Evolutionary conservation across 306 rosid species (phyloP), one percentile per base, ranked within the genome.

Genomic region (Oemleria cerasiformis): DNA sequence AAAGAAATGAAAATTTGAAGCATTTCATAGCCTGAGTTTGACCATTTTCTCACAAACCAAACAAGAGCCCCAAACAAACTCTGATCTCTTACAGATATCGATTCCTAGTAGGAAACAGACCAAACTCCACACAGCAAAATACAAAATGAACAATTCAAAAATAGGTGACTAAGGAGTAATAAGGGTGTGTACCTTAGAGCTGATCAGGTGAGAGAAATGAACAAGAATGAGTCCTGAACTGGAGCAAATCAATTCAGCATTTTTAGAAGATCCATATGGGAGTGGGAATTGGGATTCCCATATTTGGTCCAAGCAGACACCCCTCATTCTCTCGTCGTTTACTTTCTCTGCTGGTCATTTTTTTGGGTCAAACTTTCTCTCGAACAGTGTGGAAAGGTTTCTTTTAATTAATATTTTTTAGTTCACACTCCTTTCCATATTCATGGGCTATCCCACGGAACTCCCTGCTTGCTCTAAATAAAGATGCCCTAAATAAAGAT

Each of bases 251-350:
- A 39, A 55, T 54, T 56, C 70, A 72, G 79, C 71, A 57, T 79
- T 72, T 39, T 38, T 44, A 12, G 67, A 8, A 10, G 9, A 2
- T 11, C 13, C 13, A 44, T n/a, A 15, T 8, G 40, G 66, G 65
- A 17, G 42, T 67, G 38, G 55, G 82, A 68, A 62, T 78, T 65
- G 63, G 67, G n/a, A n/a, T n/a, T 85, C 83, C 88, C 81, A 86
- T 92, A 96, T 87, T 92, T 87, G 97, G 91, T 80, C 75, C 84
- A 88, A 81, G 92, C 97, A 96, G 97, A 92, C 98, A 92, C 82
- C 73, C 76, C 79, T 86, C 77, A 77, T 58, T 77, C 72, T 71
- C 80, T 72, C 74, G n/a, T 80, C 82, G 67, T 39, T 63, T 61
- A 66, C 57, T 59, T 60, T 71, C 68, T 72, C 34, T 21, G n/a